Evolutionary conservation across 495 filamentous ascomycete genomes (phyloP).

Genomic region (Podospora fimiseda): DNA sequence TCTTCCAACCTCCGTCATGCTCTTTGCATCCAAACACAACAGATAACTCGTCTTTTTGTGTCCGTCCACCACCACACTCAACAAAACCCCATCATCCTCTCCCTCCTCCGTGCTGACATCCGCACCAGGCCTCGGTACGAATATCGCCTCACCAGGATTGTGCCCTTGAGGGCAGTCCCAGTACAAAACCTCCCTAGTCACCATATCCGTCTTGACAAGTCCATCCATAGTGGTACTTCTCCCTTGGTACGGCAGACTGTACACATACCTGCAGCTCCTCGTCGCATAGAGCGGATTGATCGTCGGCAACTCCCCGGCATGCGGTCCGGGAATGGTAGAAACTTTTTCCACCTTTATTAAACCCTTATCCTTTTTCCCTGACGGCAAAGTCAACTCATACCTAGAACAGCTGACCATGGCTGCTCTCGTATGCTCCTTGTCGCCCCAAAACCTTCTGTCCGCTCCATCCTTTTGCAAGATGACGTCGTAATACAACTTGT

Average conservation of each 20-base stretch:
- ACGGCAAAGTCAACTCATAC: conserved; percentile 26
- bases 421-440: conserved; percentile 27
- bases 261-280: conserved; percentile 56
- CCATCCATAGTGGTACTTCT: conserved; percentile 58
- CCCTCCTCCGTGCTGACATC: conserved; percentile 17
- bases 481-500: conserved; percentile 54
- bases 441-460: conserved; percentile 21
- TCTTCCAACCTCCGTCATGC: conserved; percentile 58
- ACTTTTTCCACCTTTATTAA: not conserved
- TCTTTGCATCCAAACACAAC: conserved; percentile 59
- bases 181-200: conserved; percentile 39
- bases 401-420: conserved; percentile 35
- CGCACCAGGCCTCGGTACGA: conserved; percentile 48
- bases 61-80: conserved; percentile 69
- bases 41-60: conserved; percentile 57
- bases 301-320: conserved; percentile 55
- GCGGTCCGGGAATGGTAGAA: conserved; percentile 26
- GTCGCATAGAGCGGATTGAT: conserved; percentile 56
- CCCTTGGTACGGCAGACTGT: conserved; percentile 51
- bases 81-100: conserved; percentile 67
- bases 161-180: conserved; percentile 56
- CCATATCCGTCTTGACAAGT: conserved; percentile 61
- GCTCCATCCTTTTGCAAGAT: conserved; percentile 36
- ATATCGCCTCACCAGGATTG: conserved; percentile 68
- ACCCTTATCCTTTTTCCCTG: not conserved